Evolutionary conservation across 2,329 filamentous ascomycete species (phyloP).

Genomic region (Allantophomopsis cytisporea): DNA sequence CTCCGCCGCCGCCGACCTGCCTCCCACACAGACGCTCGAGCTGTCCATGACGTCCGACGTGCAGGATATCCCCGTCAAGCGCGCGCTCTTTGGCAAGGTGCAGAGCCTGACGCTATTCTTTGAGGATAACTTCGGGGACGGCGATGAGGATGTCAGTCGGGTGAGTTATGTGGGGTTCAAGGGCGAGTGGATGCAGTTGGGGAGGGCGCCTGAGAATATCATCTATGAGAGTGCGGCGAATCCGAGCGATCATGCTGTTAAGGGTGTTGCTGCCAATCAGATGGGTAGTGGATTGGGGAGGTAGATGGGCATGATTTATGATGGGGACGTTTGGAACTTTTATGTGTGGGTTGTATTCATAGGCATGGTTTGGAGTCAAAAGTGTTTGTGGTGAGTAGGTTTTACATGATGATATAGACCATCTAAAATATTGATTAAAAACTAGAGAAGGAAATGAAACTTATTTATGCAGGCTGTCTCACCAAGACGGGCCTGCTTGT

Average conservation of each 20-base stretch:
- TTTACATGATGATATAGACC: too few species aligned
- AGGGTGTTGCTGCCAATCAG: constrained; percentile 38
- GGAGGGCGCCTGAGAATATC: constrained; percentile 70
- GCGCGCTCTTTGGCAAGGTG: constrained; percentile 82
- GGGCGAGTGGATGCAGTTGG: constrained; percentile 84
- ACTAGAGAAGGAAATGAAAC: too few species aligned
- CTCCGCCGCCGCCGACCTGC: constrained; percentile 51
- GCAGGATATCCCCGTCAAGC: constrained; percentile 76
- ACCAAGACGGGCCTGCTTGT: too few species aligned
- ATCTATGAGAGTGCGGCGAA: constrained; percentile 91
- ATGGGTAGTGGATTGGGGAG: constrained; percentile 41
- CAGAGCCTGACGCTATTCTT: constrained; percentile 76
- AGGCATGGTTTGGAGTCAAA: too few species aligned
- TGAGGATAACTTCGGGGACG: constrained; percentile 76
- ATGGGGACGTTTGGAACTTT: too few species aligned
- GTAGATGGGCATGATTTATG: constrained; percentile 19
- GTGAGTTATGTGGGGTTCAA: constrained; percentile 83
- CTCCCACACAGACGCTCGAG: constrained; percentile 63
- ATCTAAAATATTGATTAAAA: too few species aligned
- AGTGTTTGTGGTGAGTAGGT: too few species aligned
- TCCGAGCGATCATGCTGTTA: constrained; percentile 68
- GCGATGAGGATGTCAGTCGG: constrained; percentile 66
- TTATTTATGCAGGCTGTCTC: too few species aligned
- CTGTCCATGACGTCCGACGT: constrained; percentile 68
- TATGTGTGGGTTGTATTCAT: neutral